Percentiles rank a stretch among this genome's conserved stretches.
Conservation (phyloP, 352 stramenopile genomes). For the Phytophthora sp. region DNA sequence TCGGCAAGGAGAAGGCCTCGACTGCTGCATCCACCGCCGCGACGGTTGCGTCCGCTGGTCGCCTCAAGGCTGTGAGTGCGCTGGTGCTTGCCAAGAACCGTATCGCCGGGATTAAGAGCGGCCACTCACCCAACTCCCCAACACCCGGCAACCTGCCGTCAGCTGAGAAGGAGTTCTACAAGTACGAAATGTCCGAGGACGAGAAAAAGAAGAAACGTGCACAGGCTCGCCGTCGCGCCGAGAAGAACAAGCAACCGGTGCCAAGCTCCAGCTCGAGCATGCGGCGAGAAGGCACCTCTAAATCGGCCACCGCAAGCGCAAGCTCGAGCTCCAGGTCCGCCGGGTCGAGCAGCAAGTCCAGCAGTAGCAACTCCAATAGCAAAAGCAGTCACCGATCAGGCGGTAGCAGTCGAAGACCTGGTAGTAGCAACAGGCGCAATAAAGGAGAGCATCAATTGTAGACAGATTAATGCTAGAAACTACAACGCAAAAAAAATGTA, state of each 20-base stretch:
- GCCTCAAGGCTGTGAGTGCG: constrained; percentile 57
- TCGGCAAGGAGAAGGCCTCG: constrained; percentile 65
- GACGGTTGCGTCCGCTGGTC: constrained; percentile 53
- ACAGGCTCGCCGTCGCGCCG: constrained; percentile 60
- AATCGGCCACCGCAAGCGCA: constrained; percentile 18
- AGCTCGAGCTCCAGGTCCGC: constrained; percentile 37
- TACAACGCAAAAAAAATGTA: constrained; percentile 24
- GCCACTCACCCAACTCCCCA: constrained; percentile 36
- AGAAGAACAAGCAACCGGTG: constrained; percentile 58
- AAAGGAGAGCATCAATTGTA: constrained; percentile 39
- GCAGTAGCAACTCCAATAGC: constrained; percentile 38
- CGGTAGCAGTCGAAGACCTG: constrained; percentile 37
- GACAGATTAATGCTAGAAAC: constrained; percentile 14
- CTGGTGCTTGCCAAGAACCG: constrained; percentile 71
- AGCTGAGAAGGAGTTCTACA: constrained; percentile 75
- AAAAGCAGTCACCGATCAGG: constrained; percentile 32
- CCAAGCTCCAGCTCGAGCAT: constrained; percentile 25
- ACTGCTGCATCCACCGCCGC: constrained; percentile 49
- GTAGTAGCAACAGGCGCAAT: constrained; percentile 39
- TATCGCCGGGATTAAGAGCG: constrained; percentile 37
- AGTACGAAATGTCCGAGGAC: constrained; percentile 85
- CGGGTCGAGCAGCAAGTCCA: constrained; percentile 35
- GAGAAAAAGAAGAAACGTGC: constrained; percentile 76
- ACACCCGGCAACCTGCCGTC: constrained; percentile 43
- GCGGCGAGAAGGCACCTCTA: constrained; percentile 31